Evolutionary conservation across 1,284 basidiomycete genomes (phyloP).

Genomic region (Coniophora puteana): DNA sequence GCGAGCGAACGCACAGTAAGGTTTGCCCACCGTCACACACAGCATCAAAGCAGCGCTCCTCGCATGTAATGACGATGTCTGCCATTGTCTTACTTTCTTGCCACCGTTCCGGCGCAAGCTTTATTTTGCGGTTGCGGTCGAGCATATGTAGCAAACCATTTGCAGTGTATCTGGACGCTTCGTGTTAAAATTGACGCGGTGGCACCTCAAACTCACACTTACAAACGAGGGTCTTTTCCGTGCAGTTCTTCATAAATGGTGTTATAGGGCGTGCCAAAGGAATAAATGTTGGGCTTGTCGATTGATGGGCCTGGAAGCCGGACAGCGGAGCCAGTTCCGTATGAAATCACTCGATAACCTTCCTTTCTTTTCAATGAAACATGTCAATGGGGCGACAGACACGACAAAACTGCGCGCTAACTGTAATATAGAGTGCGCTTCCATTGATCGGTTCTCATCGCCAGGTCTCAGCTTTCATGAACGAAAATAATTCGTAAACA

Average conservation of each 20-base stretch:
- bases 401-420: constrained; percentile 50
- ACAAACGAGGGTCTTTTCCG: constrained; percentile 84
- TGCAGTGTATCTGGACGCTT: constrained; percentile 72
- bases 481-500: background rate
- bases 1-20: constrained; percentile 9
- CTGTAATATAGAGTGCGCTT: constrained; percentile 91
- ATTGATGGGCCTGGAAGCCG: constrained; percentile 94
- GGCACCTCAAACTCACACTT: constrained; percentile 28
- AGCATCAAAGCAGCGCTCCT: constrained; percentile 97
- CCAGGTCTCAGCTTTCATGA: constrained; percentile 11
- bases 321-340: constrained; percentile 95
- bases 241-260: constrained; percentile 93
- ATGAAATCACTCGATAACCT: constrained; percentile 89
- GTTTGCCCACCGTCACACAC: constrained; percentile 87
- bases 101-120: constrained; percentile 94
- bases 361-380: constrained; percentile 57
- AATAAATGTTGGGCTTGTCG: constrained; percentile 97
- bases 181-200: constrained; percentile 12
- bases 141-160: constrained; percentile 98
- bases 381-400: too few species aligned
- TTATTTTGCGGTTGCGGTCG: constrained; percentile 92
- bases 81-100: constrained; percentile 86
- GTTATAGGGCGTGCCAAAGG: constrained; percentile 98
- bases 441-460: constrained; percentile 95
- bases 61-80: constrained; percentile 98